A percentile compares a stretch with the other conserved stretches of the same genome.
phyloP scores from a whole-genome alignment of 768 basidiomycete genomes.

The Ramaria sp. region DNA sequence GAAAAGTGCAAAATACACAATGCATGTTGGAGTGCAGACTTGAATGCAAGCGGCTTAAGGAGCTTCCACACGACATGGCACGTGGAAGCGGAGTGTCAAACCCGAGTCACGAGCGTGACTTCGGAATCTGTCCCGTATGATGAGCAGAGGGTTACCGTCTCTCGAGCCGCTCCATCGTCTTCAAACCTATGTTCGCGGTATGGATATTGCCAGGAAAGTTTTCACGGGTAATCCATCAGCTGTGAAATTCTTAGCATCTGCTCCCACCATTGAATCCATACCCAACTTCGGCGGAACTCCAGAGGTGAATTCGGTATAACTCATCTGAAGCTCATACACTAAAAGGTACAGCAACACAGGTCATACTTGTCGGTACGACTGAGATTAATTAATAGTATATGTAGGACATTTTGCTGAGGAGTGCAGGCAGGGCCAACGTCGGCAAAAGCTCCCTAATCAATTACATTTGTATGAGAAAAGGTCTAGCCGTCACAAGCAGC shows the following conservation, averaged over 20 bases:
- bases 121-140: neutral
- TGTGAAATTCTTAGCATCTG: neutral
- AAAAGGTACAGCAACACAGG: neutral
- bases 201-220: neutral
- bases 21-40: too few relatives aligned
- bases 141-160: neutral
- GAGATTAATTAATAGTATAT: neutral
- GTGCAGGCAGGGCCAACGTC: conserved; percentile 61
- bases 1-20: too few relatives aligned
- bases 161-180: neutral
- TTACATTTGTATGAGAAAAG: conserved; percentile 47
- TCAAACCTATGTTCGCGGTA: neutral
- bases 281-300: neutral
- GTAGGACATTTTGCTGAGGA: neutral
- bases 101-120: too few relatives aligned
- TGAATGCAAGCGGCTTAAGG: too few relatives aligned
- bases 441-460: conserved; percentile 73
- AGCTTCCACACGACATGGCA: too few relatives aligned
- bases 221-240: neutral
- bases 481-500: conserved; percentile 53
- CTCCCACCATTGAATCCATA: conserved; percentile 1
- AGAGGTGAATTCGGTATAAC: neutral
- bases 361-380: conserved; percentile 3
- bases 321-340: too few relatives aligned
- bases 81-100: too few relatives aligned